These are phyloP conservation scores for Anisodus acutangulus DNA, from an alignment of 257 asterid genomes.

Conservation along the genomic window DNA sequence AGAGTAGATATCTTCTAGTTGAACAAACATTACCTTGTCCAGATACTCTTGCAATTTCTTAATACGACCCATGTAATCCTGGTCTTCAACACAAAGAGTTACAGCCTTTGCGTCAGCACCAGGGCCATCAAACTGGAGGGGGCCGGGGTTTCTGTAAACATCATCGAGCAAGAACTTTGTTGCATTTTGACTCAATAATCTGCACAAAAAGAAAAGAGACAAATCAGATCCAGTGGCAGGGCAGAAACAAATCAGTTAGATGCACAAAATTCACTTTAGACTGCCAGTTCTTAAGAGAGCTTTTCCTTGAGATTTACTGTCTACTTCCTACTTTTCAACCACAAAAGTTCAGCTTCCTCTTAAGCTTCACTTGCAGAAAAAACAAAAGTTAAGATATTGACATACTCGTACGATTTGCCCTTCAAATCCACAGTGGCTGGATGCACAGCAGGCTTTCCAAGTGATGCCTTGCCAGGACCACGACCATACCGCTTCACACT, in stretches of 20 bases:
- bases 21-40: constrained; percentile 47
- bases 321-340: neutral
- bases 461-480: constrained; percentile 64
- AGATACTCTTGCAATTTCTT: constrained; percentile 71
- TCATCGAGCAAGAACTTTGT: constrained; percentile 84
- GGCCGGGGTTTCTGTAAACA: constrained; percentile 93
- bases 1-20: neutral
- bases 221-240: neutral
- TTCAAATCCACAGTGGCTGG: constrained; percentile 94
- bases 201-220: constrained; percentile 33
- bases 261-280: neutral
- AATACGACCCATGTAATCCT: constrained; percentile 87
- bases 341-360: neutral
- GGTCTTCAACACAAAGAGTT: constrained; percentile 83
- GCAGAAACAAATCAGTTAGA: neutral
- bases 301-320: neutral
- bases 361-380: neutral
- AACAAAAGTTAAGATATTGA: constrained; percentile 13
- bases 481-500: constrained; percentile 83
- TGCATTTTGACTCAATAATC: constrained; percentile 83
- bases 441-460: constrained; percentile 90
- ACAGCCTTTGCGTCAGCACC: constrained; percentile 91
- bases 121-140: constrained; percentile 97
- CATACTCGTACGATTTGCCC: constrained; percentile 91
- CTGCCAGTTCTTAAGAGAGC: neutral